Conservation (phyloP, 129 eudicot species). For the Dittrichia graveolens region DNA sequence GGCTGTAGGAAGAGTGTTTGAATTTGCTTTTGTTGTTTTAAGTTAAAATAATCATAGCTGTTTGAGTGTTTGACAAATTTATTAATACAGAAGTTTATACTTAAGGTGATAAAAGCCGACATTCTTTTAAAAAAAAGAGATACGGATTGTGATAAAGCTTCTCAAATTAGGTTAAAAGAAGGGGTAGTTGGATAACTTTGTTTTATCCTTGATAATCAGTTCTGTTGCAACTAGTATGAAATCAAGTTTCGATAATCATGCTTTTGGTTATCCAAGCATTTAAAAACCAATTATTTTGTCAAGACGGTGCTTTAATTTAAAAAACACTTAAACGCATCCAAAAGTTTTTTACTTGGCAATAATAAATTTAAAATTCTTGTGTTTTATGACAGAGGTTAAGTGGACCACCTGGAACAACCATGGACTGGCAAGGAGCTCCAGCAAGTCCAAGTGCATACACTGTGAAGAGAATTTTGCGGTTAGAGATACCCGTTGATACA, state of each 20-base stretch:
- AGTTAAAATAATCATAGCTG: neutral
- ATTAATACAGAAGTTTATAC: neutral
- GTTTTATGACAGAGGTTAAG: slow-evolving; percentile 63
- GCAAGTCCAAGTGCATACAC: slow-evolving; percentile 97
- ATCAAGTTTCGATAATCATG: neutral
- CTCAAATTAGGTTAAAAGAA: neutral
- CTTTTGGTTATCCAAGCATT: neutral
- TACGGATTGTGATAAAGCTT: neutral
- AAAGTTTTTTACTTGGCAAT: neutral
- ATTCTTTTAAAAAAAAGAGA: neutral
- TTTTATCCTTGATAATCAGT: neutral
- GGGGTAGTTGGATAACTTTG: neutral
- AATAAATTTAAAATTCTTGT: neutral
- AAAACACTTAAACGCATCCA: neutral
- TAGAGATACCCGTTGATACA: slow-evolving; percentile 89
- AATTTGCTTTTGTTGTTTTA: neutral
- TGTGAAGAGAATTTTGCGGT: slow-evolving; percentile 79
- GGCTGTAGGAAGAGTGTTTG: neutral
- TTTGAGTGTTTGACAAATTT: neutral
- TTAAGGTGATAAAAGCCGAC: neutral
- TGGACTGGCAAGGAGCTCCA: slow-evolving; percentile 99
- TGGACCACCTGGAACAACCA: slow-evolving; percentile 81
- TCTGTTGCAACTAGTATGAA: neutral
- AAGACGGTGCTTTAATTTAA: neutral
- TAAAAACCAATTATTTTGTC: neutral